Conservation (phyloP, 257 asterid species). For the Capsicum pubescens region DNA sequence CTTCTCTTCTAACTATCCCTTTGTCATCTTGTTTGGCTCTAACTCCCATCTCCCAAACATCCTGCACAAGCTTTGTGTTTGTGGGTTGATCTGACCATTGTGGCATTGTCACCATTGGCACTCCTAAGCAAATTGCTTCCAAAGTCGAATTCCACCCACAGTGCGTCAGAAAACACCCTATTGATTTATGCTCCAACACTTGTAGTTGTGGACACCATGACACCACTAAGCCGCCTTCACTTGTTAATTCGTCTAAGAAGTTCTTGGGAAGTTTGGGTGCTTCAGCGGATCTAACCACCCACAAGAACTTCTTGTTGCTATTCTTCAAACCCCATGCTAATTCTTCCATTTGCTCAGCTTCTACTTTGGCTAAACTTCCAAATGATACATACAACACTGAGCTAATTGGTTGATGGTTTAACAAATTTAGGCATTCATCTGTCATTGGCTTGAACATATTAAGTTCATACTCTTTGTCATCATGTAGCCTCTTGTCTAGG, state of each 20-base stretch:
- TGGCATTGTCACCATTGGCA: slow-evolving; percentile 20
- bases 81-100: slow-evolving; percentile 55
- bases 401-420: slow-evolving; percentile 4
- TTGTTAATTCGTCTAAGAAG: background rate
- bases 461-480: slow-evolving; percentile 15
- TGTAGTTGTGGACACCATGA: slow-evolving; percentile 25
- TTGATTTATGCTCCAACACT: background rate
- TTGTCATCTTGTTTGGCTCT: slow-evolving; percentile 33
- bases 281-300: background rate
- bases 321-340: slow-evolving; percentile 22
- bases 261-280: background rate
- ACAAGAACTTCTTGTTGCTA: slow-evolving; percentile 4
- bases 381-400: slow-evolving; percentile 20
- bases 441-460: slow-evolving; percentile 18
- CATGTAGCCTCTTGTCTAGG: background rate
- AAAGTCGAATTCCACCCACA: slow-evolving; percentile 69
- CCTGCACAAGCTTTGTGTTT: slow-evolving; percentile 44
- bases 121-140: slow-evolving; percentile 42
- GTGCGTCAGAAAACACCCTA: slow-evolving; percentile 47
- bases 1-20: slow-evolving; percentile 45
- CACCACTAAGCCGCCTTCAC: background rate
- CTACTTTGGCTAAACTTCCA: background rate
- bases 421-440: background rate
- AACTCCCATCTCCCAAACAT: slow-evolving; percentile 54
- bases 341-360: background rate